Percentiles rank a stretch among this genome's conserved stretches.
Conservation (phyloP, 805 yeast species). For the Yarrowia deformans region DNA sequence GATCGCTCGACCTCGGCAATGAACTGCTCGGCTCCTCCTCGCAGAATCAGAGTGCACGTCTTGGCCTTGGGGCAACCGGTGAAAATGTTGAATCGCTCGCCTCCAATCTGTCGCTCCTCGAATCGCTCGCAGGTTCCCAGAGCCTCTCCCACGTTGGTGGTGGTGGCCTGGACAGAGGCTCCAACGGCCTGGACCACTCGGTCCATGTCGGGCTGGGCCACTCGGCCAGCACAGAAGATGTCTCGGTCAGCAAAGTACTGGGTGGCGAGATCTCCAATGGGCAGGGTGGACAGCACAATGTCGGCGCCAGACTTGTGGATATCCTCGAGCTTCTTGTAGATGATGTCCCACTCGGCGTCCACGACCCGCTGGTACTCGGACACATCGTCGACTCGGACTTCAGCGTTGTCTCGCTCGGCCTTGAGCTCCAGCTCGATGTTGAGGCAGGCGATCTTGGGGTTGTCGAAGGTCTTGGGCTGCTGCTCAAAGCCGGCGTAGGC, state of each 20-base stretch:
- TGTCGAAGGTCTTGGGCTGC: constrained; percentile 84
- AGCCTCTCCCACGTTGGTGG: constrained; percentile 70
- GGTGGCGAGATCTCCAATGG: constrained; percentile 98
- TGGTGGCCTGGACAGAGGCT: constrained; percentile 77
- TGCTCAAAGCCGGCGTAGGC: constrained; percentile 99
- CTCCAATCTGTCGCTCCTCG: constrained; percentile 95
- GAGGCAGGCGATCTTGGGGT: constrained; percentile 83
- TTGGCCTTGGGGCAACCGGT: constrained; percentile 90
- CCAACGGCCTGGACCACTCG: constrained; percentile 95
- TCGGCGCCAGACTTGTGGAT: constrained; percentile 87
- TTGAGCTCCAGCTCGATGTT: constrained; percentile 95
- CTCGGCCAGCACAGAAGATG: constrained; percentile 97
- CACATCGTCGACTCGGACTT: constrained; percentile 93
- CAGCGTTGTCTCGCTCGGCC: constrained; percentile 99
- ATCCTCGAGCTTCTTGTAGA: constrained; percentile 81
- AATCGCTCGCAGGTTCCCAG: constrained; percentile 85
- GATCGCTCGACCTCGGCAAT: constrained; percentile 98
- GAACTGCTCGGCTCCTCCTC: constrained; percentile 99
- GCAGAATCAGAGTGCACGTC: constrained; percentile 88
- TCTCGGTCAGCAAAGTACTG: constrained; percentile 96
- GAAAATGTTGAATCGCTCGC: constrained; percentile 92
- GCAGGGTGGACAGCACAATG: constrained; percentile 90
- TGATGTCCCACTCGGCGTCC: constrained; percentile 99
- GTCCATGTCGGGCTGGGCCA: constrained; percentile 84
- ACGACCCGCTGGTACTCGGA: constrained; percentile 94